Base-by-base conservation (phyloP, 306 rosid species). In the Trifolium dubium region DNA sequence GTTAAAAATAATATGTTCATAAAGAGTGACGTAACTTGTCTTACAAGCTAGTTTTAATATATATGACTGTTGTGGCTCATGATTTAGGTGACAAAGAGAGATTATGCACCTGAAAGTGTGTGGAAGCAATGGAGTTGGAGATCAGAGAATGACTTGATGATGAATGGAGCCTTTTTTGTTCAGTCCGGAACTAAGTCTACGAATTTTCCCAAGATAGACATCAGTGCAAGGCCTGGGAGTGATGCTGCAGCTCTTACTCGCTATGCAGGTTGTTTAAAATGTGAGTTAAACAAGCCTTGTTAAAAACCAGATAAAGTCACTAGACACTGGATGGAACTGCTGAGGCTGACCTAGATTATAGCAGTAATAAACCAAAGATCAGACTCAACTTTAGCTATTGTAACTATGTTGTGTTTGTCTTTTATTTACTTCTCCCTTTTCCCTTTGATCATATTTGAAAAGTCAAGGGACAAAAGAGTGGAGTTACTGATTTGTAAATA, bases 121-220 rank as follows among this genome's bases (percentile, higher is more conserved):
- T 85, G 89, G 93, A 83, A 4, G 64, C 4, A 11, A 4, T 86
- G 93, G 88, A 71, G 80, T 72, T 90, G 90, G 92, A 79, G 73
- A 66, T 88, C 90, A 55, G 82, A 90, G 72, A 72, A 61, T 3
- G 89, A 87, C 74, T 74, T 85, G 31, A 4, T 83, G 86, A 5
- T 74, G 83, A 84, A 86, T 59, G 90, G 88, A 79, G 89, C 90
- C 51, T 71, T 71, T 59, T 78, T 71, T 64, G 17, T 3, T 10
- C 4, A 62, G 60, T 71, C 77, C 12, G 82, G 76, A 51, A 17
- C 19, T 37, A 55, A 53, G 56, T 46, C 28, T 37, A 10, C 58
- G 19, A 54, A 70, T 10, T 5, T 34, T 30, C 49, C 75, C 19
- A 64, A 78, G 30, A 15, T 59, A 13, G 31, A 8, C 17, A 51